Conservation (phyloP, 2,329 filamentous ascomycete genomes). For the Trichoderma sp. region DNA sequence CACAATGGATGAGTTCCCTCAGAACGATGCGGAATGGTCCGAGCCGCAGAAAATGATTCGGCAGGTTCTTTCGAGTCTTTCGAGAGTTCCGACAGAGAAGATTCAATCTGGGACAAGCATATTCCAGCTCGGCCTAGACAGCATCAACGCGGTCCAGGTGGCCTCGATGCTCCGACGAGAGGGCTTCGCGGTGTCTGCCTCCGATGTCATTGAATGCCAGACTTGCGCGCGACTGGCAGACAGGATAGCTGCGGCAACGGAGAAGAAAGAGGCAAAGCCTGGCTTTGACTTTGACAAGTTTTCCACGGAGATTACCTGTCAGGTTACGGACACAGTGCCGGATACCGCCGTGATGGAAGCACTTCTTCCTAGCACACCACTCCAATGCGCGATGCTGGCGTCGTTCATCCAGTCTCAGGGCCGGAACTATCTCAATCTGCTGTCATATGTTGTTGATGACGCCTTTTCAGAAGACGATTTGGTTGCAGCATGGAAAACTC, state of each 20-base stretch:
- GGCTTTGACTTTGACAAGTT: slow-evolving; percentile 49
- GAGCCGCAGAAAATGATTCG: slow-evolving; percentile 56
- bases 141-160: slow-evolving; percentile 82
- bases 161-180: slow-evolving; percentile 65
- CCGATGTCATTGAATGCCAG: slow-evolving; percentile 71
- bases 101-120: slow-evolving; percentile 70
- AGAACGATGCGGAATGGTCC: slow-evolving; percentile 48
- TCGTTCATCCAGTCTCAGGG: slow-evolving; percentile 71
- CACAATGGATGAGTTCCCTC: neutral
- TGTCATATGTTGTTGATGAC: slow-evolving; percentile 56
- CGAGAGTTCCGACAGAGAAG: slow-evolving; percentile 49
- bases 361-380: slow-evolving; percentile 74
- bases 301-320: slow-evolving; percentile 35
- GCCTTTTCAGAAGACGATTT: slow-evolving; percentile 48
- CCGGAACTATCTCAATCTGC: slow-evolving; percentile 73
- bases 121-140: slow-evolving; percentile 87
- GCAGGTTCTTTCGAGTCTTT: slow-evolving; percentile 60
- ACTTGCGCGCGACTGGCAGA: slow-evolving; percentile 48
- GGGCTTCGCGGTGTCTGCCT: slow-evolving; percentile 62
- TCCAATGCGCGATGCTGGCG: slow-evolving; percentile 79
- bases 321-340: slow-evolving; percentile 36
- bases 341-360: slow-evolving; percentile 50
- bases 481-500: slow-evolving; percentile 59
- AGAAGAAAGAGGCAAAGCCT: neutral
- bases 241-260: slow-evolving; percentile 32